Conservation (phyloP, 371 early-diverging fungal species). For the Lichtheimia corymbifera region DNA sequence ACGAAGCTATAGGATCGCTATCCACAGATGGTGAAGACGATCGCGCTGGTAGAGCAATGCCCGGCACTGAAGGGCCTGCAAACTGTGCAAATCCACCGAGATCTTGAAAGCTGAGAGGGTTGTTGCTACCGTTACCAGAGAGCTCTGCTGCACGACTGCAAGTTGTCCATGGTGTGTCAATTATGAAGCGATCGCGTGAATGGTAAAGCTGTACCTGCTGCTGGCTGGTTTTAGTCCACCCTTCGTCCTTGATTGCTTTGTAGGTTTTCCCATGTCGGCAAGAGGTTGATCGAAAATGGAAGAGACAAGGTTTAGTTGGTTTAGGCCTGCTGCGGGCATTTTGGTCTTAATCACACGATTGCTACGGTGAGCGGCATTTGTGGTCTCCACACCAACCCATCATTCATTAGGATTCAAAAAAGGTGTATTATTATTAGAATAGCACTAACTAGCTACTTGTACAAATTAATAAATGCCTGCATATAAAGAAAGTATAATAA, state of each 20-base stretch:
- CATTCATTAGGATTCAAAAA: neutral
- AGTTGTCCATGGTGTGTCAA: neutral
- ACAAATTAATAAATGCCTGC: conserved; percentile 10
- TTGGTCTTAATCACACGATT: neutral
- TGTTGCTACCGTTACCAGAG: conserved; percentile 35
- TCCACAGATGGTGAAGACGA: conserved; percentile 23
- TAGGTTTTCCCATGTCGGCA: conserved; percentile 46
- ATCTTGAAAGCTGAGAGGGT: conserved; percentile 47
- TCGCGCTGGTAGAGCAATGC: conserved; percentile 7
- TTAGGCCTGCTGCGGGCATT: no score
- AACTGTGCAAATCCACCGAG: conserved; percentile 73
- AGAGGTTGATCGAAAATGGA: neutral
- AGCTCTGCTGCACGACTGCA: conserved; percentile 75
- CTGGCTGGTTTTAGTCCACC: conserved; percentile 72
- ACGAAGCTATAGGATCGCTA: conserved; percentile 21
- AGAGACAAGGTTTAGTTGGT: no score
- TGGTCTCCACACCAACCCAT: neutral
- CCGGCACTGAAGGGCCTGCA: conserved; percentile 25
- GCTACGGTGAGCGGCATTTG: no score
- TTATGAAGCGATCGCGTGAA: neutral
- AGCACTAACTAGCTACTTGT: neutral
- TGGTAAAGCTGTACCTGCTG: conserved; percentile 59
- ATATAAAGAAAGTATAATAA: neutral
- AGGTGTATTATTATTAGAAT: neutral
- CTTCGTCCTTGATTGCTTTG: conserved; percentile 59